phyloP scores from a whole-genome alignment of 768 basidiomycete genomes.

The Imleria badia region DNA sequence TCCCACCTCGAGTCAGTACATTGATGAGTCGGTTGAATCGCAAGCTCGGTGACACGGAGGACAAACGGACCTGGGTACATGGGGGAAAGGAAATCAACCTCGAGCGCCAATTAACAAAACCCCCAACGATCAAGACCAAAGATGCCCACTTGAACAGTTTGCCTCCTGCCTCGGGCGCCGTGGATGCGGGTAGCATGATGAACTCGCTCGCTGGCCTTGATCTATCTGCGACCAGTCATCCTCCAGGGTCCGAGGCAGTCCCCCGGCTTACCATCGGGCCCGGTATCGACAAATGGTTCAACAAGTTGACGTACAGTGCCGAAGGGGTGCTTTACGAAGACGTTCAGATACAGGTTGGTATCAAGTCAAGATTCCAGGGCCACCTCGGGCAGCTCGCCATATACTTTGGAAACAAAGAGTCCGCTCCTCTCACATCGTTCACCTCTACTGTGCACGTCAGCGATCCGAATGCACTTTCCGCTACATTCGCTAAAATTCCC shows the following conservation, averaged over 20 bases:
- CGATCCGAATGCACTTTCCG: slow-evolving; percentile 73
- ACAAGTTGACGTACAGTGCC: slow-evolving; percentile 70
- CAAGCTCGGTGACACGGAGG: slow-evolving; percentile 90
- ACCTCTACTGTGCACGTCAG: slow-evolving; percentile 76
- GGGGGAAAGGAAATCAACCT: slow-evolving; percentile 92
- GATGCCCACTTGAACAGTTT: slow-evolving; percentile 37
- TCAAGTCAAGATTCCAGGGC: slow-evolving; percentile 96
- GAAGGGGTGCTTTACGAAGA: slow-evolving; percentile 98
- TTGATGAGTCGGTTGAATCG: slow-evolving; percentile 83
- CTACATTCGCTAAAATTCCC: slow-evolving; percentile 89
- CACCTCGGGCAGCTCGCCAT: slow-evolving; percentile 92
- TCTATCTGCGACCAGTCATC: slow-evolving; percentile 39
- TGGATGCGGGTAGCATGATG: slow-evolving; percentile 57
- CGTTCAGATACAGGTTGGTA: slow-evolving; percentile 89
- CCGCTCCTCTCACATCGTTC: slow-evolving; percentile 86
- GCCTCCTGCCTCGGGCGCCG: slow-evolving; percentile 35
- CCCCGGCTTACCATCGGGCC: slow-evolving; percentile 64
- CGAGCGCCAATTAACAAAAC: slow-evolving; percentile 65
- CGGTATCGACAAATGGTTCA: slow-evolving; percentile 88
- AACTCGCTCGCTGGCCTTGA: slow-evolving; percentile 83
- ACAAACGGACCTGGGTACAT: slow-evolving; percentile 93
- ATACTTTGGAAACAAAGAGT: slow-evolving; percentile 95
- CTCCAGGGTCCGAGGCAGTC: slow-evolving; percentile 14
- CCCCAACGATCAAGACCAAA: slow-evolving; percentile 41
- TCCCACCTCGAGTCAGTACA: slow-evolving; percentile 92